Conservation (phyloP, 2,329 filamentous ascomycete genomes). For the Paraphaeosphaeria sporulosa region DNA sequence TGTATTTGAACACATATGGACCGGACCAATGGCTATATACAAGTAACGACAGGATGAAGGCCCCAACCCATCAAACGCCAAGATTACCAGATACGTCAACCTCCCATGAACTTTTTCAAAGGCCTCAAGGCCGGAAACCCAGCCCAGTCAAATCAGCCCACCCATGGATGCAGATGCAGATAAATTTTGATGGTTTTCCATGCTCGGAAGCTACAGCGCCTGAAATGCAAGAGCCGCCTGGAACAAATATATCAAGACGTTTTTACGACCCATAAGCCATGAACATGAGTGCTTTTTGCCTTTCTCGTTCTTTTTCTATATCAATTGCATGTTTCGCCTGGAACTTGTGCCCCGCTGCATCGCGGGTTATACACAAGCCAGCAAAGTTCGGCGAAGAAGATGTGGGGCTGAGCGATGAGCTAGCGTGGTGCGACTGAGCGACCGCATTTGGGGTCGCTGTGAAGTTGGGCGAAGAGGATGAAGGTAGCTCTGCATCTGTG, state of each 20-base stretch:
- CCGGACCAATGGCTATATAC: conserved; percentile 10
- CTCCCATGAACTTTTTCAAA: not conserved
- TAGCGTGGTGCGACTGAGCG: not conserved
- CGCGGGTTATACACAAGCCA: conserved; percentile 22
- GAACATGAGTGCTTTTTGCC: conserved; percentile 31
- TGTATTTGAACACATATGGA: not conserved
- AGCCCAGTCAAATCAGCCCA: not conserved
- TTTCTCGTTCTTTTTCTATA: conserved; percentile 23
- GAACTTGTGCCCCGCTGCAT: not conserved
- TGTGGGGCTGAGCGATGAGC: conserved; percentile 1
- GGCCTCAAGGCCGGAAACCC: not conserved
- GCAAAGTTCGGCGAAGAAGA: conserved; percentile 30
- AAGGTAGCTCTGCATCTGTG: not conserved
- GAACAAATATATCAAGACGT: not conserved
- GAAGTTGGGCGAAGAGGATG: not conserved
- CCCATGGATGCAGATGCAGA: conserved; percentile 6
- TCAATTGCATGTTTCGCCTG: conserved; percentile 4
- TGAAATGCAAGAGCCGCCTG: not conserved
- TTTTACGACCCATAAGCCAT: conserved; percentile 21
- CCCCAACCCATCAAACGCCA: conserved; percentile 4
- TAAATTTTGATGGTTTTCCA: not conserved
- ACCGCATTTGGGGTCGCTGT: not conserved
- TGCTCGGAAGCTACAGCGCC: not conserved
- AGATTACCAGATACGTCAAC: not conserved
- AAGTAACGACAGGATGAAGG: conserved; percentile 10